Evolutionary conservation across 148 eudicot genomes (phyloP), one percentile per base, ranked within the genome.

Genomic region (Vaccinium darrowii): DNA sequence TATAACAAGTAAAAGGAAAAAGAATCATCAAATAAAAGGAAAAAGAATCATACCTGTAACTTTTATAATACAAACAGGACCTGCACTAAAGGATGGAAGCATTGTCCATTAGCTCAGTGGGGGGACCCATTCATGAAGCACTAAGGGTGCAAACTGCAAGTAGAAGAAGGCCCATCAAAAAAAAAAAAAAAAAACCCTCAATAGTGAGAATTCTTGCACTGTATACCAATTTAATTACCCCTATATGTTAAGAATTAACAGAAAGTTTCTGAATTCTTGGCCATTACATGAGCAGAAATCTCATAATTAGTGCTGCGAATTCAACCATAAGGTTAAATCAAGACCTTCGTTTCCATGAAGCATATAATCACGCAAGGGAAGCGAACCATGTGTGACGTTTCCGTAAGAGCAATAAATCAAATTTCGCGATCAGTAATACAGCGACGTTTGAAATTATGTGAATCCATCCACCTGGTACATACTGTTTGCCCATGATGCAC

Each of bases 101-200:
- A 57, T 58, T 75, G 36, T 74, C 36, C 62, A 86, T 77, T 54
- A 84, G 77, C 81, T 76, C 47, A 86, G 72, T 84, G 78, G 89
- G 67, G 84, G 86, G 86, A 16, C 88, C 89, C 89, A 76, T 69
- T 13, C 15, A 73, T 87, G 75, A 60, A 58, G 87, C 89, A 88
- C 81, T 83, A 27, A 43, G 89, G 87, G 80, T 72, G 86, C 89
- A 88, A 62, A 82, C 7, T 71, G 87, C 85, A 85, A 83, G 57
- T 75, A 80, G 84, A 7, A 9, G 54, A 52, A 52, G 54, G 25
- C 21, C 80, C 58, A 80, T 72, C 62, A 81, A 85, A 43, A 39
- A 36, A 36, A 36, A 36, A 36, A 36, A 36, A 36, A 39, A 39
- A 39, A 39, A 39, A 0, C 43, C 43, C 72, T 4, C 62, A 57